phyloP scores from a whole-genome alignment of 192 early-diverging fungal genomes.

The Lobosporangium transversale region DNA sequence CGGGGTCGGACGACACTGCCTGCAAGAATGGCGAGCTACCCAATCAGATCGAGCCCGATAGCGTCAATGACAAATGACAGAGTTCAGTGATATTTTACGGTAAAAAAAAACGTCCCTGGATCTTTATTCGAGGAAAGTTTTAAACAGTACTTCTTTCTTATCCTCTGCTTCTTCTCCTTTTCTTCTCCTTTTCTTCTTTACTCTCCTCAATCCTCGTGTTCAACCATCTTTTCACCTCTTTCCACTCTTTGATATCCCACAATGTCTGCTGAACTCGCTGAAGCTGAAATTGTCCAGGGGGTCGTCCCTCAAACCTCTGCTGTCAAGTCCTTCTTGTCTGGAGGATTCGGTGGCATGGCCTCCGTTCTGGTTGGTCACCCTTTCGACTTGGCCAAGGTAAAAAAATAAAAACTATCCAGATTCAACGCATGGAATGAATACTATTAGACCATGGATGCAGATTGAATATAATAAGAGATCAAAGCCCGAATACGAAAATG shows the following conservation, averaged over 20 bases:
- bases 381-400: slow-evolving; percentile 87
- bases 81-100: neutral
- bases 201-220: neutral
- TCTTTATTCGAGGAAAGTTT: neutral
- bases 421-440: too few relatives aligned
- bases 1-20: slow-evolving; percentile 9
- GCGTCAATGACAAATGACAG: neutral
- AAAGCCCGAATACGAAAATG: too few relatives aligned
- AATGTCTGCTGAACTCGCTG: slow-evolving; percentile 43
- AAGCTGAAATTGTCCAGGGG: slow-evolving; percentile 11
- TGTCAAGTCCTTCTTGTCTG: slow-evolving; percentile 91
- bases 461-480: too few relatives aligned
- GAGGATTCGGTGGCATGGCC: slow-evolving; percentile 81
- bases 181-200: slow-evolving; percentile 8
- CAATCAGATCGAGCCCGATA: slow-evolving; percentile 34
- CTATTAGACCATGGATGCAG: too few relatives aligned
- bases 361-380: slow-evolving; percentile 69
- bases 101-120: neutral
- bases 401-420: neutral
- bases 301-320: slow-evolving; percentile 55
- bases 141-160: neutral
- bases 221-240: neutral
- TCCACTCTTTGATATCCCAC: slow-evolving; percentile 9
- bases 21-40: neutral
- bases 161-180: neutral